phyloP scores from a whole-genome alignment of 2,329 filamentous ascomycete genomes.

The Zymoseptoria crescenta region DNA sequence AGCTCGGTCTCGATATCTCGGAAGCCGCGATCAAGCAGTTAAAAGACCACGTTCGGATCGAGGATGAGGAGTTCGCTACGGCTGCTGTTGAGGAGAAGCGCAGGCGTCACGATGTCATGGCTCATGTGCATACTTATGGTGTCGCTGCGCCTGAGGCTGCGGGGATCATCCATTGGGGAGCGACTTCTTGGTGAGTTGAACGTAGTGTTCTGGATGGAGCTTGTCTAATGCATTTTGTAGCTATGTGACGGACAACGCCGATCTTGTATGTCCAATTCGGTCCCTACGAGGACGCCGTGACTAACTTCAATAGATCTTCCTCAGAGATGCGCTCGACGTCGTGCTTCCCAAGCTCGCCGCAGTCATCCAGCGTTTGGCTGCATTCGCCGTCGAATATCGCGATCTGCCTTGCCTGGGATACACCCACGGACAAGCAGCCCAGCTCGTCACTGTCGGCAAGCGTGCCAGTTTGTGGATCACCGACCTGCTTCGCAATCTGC shows the following conservation, averaged over 20 bases:
- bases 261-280: slow-evolving; percentile 40
- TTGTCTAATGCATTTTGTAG: slow-evolving; percentile 4
- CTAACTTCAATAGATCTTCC: slow-evolving; percentile 48
- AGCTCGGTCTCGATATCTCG: slow-evolving; percentile 69
- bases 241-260: slow-evolving; percentile 66
- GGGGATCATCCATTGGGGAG: slow-evolving; percentile 74
- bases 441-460: slow-evolving; percentile 53
- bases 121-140: slow-evolving; percentile 55
- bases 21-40: slow-evolving; percentile 50
- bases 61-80: slow-evolving; percentile 42
- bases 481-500: slow-evolving; percentile 67
- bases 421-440: slow-evolving; percentile 63
- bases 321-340: slow-evolving; percentile 67
- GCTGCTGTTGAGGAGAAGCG: slow-evolving; percentile 44
- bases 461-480: slow-evolving; percentile 68
- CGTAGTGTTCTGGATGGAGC: not conserved
- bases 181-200: slow-evolving; percentile 43
- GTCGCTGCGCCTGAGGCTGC: slow-evolving; percentile 66
- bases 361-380: slow-evolving; percentile 64
- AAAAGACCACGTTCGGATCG: slow-evolving; percentile 37
- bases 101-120: slow-evolving; percentile 45
- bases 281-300: not conserved
- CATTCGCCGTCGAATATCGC: slow-evolving; percentile 68
- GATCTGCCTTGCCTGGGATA: slow-evolving; percentile 64
- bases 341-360: slow-evolving; percentile 69